phyloP scores from a whole-genome alignment of 2,329 filamentous ascomycete genomes.

The Fragosphaeria purpurea region DNA sequence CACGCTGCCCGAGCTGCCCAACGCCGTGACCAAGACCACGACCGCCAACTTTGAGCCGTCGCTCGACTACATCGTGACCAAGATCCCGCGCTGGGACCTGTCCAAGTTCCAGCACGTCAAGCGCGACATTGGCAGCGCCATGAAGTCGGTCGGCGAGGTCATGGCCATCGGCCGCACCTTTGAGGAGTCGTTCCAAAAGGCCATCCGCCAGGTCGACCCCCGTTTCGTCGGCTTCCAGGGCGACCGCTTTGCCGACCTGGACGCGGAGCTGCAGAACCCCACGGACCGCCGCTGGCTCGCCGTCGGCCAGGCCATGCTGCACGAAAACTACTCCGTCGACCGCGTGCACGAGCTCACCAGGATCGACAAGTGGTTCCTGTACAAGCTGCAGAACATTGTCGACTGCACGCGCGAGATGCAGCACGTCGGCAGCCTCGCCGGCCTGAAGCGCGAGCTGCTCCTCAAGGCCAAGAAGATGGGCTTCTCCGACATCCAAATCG shows the following conservation, averaged over 20 bases:
- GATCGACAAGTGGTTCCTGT: constrained; percentile 98
- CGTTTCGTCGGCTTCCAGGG: constrained; percentile 88
- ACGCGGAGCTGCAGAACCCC: constrained; percentile 81
- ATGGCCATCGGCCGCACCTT: constrained; percentile 99
- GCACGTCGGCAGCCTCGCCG: constrained; percentile 70
- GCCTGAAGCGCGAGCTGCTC: constrained; percentile 79
- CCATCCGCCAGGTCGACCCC: constrained; percentile 93
- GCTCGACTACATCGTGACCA: constrained; percentile 95
- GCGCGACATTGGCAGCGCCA: constrained; percentile 90
- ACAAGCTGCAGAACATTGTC: constrained; percentile 97
- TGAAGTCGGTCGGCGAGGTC: constrained; percentile 98
- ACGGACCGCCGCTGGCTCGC: constrained; percentile 96
- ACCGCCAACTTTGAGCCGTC: constrained; percentile 98
- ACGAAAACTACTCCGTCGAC: constrained; percentile 91
- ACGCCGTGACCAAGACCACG: constrained; percentile 96
- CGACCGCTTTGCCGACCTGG: constrained; percentile 86
- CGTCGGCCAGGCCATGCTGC: constrained; percentile 94
- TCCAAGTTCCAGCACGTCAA: constrained; percentile 99
- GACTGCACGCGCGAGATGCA: constrained; percentile 81
- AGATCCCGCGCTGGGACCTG: constrained; percentile 97
- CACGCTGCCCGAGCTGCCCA: constrained; percentile 88
- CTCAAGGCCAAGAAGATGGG: constrained; percentile 93
- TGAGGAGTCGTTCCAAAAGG: constrained; percentile 98
- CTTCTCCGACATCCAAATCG: constrained; percentile 95
- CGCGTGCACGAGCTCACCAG: constrained; percentile 87